phyloP scores from a whole-genome alignment of 768 basidiomycete species.

The Macrolepiota fuliginosa region DNA sequence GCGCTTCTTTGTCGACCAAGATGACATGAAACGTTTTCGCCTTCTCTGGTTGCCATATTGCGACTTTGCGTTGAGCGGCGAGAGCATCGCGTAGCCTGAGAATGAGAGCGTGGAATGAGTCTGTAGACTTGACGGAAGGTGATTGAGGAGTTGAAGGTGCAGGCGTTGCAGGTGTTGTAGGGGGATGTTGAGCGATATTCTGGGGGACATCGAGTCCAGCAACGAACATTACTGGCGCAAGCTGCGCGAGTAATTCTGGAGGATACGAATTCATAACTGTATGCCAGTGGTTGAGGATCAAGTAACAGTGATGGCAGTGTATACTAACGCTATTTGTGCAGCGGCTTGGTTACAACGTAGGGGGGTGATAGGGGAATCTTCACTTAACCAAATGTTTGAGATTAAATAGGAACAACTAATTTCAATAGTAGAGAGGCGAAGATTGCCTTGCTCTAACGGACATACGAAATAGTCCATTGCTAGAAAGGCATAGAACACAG shows the following conservation, averaged over 20 bases:
- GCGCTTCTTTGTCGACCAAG: constrained; percentile 79
- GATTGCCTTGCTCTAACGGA: too few relatives aligned
- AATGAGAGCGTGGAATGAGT: constrained; percentile 60
- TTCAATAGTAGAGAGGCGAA: too few relatives aligned
- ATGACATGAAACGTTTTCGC: constrained; percentile 76
- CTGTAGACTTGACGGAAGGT: constrained; percentile 37
- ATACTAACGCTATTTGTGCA: not conserved
- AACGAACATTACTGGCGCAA: constrained; percentile 92
- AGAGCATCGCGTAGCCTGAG: constrained; percentile 69
- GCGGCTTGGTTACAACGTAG: too few relatives aligned
- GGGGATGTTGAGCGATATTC: constrained; percentile 21
- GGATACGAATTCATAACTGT: constrained; percentile 88
- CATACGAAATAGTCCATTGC: too few relatives aligned
- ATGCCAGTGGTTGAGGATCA: not conserved
- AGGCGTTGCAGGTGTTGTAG: constrained; percentile 21
- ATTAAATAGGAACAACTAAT: too few relatives aligned
- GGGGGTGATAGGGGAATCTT: too few relatives aligned
- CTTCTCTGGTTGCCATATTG: constrained; percentile 74
- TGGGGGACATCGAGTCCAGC: constrained; percentile 66
- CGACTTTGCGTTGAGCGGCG: constrained; percentile 55
- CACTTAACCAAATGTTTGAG: too few relatives aligned
- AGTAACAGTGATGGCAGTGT: not conserved
- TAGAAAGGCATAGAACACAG: too few relatives aligned
- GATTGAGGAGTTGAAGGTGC: constrained; percentile 21
- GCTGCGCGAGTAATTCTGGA: constrained; percentile 82